Conservation (phyloP, 768 basidiomycete species). For the Suillus discolor region DNA sequence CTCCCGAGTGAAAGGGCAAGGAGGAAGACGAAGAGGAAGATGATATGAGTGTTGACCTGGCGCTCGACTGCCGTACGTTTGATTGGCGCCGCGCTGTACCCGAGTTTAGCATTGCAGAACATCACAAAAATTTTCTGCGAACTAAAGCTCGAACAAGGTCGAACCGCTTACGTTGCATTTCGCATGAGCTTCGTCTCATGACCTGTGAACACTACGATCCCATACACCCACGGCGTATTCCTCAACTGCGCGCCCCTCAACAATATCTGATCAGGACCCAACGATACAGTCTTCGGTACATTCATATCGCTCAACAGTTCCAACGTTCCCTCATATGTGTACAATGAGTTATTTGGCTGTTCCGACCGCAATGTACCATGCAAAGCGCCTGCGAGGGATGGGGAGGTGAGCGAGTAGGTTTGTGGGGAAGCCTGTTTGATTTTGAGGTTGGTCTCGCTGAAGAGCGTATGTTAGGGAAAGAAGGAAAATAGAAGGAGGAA, state of each 20-base stretch:
- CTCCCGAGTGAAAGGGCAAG: conserved; percentile 88
- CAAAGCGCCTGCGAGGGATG: conserved; percentile 69
- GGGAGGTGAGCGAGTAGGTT: conserved; percentile 77
- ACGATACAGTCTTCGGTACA: conserved; percentile 77
- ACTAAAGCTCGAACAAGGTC: not conserved
- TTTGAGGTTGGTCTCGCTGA: conserved; percentile 95
- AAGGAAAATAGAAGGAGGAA: not conserved
- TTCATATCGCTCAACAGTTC: conserved; percentile 59
- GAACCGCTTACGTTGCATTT: conserved; percentile 84
- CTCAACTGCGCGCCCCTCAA: conserved; percentile 93
- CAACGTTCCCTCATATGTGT: conserved; percentile 89
- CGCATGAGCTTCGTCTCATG: conserved; percentile 99
- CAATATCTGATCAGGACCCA: conserved; percentile 94
- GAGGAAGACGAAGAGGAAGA: conserved; percentile 89
- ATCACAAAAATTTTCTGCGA: not conserved
- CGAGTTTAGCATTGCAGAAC: conserved; percentile 3
- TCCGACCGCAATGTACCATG: conserved; percentile 90
- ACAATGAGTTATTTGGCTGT: conserved; percentile 96
- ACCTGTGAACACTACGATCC: conserved; percentile 90
- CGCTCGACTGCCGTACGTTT: conserved; percentile 95
- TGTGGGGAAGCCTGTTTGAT: conserved; percentile 94
- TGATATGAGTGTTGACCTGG: conserved; percentile 95
- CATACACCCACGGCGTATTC: conserved; percentile 97
- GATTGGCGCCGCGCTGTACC: conserved; percentile 86
- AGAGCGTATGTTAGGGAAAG: not conserved